Conservation (phyloP, 257 asterid genomes). For the Solanum acaule region DNA sequence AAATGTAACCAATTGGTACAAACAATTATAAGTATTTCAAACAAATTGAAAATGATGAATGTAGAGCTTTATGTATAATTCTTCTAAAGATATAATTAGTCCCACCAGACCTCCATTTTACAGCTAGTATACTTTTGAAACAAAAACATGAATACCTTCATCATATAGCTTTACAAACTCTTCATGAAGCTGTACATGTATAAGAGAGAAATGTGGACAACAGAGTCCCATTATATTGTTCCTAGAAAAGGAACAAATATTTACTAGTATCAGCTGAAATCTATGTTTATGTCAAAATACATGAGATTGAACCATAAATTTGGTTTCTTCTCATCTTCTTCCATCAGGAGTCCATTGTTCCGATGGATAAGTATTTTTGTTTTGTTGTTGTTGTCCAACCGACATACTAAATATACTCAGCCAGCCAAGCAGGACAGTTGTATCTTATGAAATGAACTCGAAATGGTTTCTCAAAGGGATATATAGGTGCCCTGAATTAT, state of each 20-base stretch:
- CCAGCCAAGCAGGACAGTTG: background rate
- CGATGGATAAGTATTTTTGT: background rate
- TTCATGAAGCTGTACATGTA: conserved; percentile 12
- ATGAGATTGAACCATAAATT: background rate
- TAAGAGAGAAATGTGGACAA: background rate
- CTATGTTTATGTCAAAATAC: background rate
- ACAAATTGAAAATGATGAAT: background rate
- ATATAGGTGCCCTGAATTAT: background rate
- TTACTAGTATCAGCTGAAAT: background rate
- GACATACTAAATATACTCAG: background rate
- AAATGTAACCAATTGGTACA: background rate
- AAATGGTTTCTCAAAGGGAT: background rate
- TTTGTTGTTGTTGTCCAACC: background rate
- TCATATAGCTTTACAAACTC: conserved; percentile 1
- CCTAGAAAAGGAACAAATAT: background rate
- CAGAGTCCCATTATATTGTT: background rate
- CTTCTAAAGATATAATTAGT: background rate
- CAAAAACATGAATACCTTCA: background rate
- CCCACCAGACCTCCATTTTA: background rate
- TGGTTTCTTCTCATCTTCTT: background rate
- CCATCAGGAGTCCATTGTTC: background rate
- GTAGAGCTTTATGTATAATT: background rate
- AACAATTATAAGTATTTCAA: background rate
- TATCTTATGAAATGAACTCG: background rate
- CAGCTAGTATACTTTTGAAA: background rate